phyloP scores from a whole-genome alignment of 192 early-diverging fungal species.

The Geranomyces variabilis region DNA sequence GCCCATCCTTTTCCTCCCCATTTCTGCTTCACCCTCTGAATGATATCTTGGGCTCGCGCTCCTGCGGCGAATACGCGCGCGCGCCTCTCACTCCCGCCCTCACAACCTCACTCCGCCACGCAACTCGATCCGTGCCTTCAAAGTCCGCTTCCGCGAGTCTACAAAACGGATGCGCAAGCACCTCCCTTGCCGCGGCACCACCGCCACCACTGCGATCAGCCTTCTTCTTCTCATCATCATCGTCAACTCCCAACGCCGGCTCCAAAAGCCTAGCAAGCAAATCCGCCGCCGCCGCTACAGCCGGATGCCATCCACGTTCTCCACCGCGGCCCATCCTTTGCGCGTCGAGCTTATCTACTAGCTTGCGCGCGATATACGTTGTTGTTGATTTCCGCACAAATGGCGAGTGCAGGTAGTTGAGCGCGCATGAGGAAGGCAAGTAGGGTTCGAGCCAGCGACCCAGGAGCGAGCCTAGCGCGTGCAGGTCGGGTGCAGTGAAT shows the following conservation, averaged over 20 bases:
- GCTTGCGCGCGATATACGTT: slow-evolving; percentile 61
- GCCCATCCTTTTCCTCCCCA: neutral
- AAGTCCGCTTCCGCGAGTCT: slow-evolving; percentile 22
- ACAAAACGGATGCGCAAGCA: slow-evolving; percentile 63
- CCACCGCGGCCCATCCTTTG: neutral
- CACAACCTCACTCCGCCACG: neutral
- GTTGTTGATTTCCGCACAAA: slow-evolving; percentile 69
- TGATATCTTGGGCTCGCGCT: slow-evolving; percentile 1
- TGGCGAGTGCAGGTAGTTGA: slow-evolving; percentile 71
- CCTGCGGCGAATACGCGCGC: neutral
- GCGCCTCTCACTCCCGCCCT: neutral
- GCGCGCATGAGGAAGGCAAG: slow-evolving; percentile 54
- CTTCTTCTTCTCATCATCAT: slow-evolving; percentile 2
- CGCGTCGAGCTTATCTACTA: slow-evolving; percentile 21
- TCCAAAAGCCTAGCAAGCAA: slow-evolving; percentile 61
- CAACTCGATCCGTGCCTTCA: slow-evolving; percentile 11
- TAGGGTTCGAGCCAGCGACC: slow-evolving; percentile 78
- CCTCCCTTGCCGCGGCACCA: slow-evolving; percentile 47
- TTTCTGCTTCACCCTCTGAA: no score
- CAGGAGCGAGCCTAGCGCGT: slow-evolving; percentile 67
- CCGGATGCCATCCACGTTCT: slow-evolving; percentile 49
- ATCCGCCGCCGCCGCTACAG: slow-evolving; percentile 65
- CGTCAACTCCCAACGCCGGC: slow-evolving; percentile 53
- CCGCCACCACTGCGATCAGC: no score
- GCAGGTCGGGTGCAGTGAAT: slow-evolving; percentile 63